Conservation (phyloP, 2,329 filamentous ascomycete species). For the Sporothrix variecibatus region DNA sequence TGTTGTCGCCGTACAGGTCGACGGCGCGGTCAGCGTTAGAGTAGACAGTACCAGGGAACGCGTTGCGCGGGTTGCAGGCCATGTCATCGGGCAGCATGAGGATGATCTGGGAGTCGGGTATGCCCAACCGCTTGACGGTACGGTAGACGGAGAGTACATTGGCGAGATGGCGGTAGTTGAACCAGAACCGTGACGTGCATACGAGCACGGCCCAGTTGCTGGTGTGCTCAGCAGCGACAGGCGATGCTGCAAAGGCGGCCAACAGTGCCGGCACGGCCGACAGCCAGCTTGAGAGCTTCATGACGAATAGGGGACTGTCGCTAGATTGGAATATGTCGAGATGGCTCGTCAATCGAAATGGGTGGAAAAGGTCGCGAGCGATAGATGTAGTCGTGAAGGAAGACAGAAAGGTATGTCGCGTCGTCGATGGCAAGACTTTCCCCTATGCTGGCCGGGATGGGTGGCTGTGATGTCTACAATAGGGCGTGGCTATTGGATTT, state of each 20-base stretch:
- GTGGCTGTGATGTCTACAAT: not conserved
- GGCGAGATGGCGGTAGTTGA: slow-evolving; percentile 98
- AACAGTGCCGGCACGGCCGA: slow-evolving; percentile 47
- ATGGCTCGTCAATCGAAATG: not conserved
- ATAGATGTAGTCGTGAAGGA: not conserved
- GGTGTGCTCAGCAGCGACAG: slow-evolving; percentile 71
- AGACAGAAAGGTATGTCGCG: not conserved
- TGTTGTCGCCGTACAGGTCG: slow-evolving; percentile 96
- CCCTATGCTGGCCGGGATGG: slow-evolving; percentile 1
- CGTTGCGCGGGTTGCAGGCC: slow-evolving; percentile 98
- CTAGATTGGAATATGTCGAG: not conserved
- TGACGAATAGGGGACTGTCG: slow-evolving; percentile 35
- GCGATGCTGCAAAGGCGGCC: slow-evolving; percentile 51
- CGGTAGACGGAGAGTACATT: slow-evolving; percentile 97
- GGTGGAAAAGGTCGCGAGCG: not conserved
- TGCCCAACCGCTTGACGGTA: slow-evolving; percentile 95
- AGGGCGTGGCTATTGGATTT: slow-evolving; percentile 8
- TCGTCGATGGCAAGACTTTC: not conserved
- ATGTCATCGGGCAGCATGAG: slow-evolving; percentile 99
- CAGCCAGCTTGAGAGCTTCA: slow-evolving; percentile 53
- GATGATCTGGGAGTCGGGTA: slow-evolving; percentile 98
- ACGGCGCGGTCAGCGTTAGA: slow-evolving; percentile 96
- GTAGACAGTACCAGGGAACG: slow-evolving; percentile 96
- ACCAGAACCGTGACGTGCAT: slow-evolving; percentile 98
- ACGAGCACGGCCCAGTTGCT: slow-evolving; percentile 99